phyloP scores from a whole-genome alignment of 495 filamentous ascomycete species.

The Penicillium simplicissimum region DNA sequence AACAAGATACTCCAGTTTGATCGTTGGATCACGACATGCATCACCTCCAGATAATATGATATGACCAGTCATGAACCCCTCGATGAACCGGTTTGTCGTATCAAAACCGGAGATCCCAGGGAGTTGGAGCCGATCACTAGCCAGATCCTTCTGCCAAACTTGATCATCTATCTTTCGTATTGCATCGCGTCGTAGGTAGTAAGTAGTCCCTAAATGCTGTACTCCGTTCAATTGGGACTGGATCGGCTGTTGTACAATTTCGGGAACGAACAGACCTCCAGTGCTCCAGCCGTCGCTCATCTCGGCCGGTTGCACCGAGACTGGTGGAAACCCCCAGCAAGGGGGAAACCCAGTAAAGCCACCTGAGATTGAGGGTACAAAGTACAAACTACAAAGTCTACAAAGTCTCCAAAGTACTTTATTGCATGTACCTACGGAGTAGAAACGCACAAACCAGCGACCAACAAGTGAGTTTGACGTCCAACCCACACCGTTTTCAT shows the following conservation, averaged over 20 bases:
- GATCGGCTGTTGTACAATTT: not conserved
- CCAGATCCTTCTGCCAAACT: not conserved
- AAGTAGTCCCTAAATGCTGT: not conserved
- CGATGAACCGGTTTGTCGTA: constrained; percentile 10
- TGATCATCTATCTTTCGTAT: too few relatives aligned
- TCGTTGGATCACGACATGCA: not conserved
- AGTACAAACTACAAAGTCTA: not conserved
- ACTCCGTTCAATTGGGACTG: not conserved
- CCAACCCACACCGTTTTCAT: not conserved
- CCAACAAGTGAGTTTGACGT: not conserved
- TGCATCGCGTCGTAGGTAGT: too few relatives aligned
- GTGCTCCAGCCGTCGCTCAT: not conserved
- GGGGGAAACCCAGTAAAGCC: not conserved
- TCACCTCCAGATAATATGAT: not conserved
- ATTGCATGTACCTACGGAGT: not conserved
- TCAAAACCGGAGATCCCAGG: not conserved
- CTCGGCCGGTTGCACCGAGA: not conserved
- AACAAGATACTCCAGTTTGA: not conserved
- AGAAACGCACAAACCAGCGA: not conserved
- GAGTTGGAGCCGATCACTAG: not conserved
- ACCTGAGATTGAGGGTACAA: not conserved
- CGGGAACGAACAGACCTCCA: not conserved
- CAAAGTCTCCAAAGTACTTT: not conserved
- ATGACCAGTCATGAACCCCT: constrained; percentile 24
- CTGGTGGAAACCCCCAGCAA: not conserved